Conservation (phyloP, 257 asterid species). For the Orobanche coerulescens region DNA sequence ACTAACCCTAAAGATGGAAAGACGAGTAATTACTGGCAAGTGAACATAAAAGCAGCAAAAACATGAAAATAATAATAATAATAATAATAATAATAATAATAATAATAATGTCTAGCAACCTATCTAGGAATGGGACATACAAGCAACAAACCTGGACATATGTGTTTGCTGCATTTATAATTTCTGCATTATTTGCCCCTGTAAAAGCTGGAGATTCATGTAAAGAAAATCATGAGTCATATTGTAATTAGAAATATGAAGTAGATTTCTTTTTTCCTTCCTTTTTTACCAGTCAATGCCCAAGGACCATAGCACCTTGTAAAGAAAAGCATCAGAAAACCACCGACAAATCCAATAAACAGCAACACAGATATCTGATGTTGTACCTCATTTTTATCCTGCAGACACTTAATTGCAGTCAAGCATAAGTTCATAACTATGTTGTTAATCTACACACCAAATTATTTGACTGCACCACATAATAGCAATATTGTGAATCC, state of each 20-base stretch:
- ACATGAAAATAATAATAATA: not conserved
- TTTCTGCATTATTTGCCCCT: constrained; percentile 70
- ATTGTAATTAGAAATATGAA: not conserved
- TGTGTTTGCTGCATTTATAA: constrained; percentile 70
- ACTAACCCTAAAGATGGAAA: constrained; percentile 7
- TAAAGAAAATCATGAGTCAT: constrained; percentile 17
- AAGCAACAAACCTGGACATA: constrained; percentile 65
- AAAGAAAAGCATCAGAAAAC: constrained; percentile 64
- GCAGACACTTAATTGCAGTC: constrained; percentile 25
- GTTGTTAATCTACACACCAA: not conserved
- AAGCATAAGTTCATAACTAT: constrained; percentile 2
- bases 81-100: no score
- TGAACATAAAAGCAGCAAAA: not conserved
- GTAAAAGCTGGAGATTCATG: constrained; percentile 56
- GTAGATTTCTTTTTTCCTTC: not conserved
- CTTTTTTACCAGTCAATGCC: constrained; percentile 63
- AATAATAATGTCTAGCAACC: not conserved
- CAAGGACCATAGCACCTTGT: constrained; percentile 65
- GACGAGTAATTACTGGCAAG: not conserved
- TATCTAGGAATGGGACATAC: constrained; percentile 7
- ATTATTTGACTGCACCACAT: not conserved
- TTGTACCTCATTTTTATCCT: constrained; percentile 82
- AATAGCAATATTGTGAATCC: not conserved
- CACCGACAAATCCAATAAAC: constrained; percentile 74
- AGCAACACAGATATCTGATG: constrained; percentile 86